Evolutionary conservation across 768 basidiomycete genomes (phyloP).

Genomic region (Dentipellis sp.): DNA sequence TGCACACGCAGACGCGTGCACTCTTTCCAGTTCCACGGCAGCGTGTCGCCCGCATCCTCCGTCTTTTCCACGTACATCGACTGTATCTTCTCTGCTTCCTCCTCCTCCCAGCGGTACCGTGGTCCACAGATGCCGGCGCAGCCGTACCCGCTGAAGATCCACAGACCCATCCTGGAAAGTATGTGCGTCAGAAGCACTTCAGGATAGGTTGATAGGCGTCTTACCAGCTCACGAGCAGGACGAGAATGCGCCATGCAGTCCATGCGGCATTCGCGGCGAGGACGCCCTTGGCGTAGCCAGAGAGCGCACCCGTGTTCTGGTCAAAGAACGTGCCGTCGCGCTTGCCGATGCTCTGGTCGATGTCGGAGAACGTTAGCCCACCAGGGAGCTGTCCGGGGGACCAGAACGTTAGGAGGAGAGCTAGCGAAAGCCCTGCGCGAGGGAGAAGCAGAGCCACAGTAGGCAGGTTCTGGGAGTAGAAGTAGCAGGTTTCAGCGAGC

Average conservation of each 20-base stretch:
- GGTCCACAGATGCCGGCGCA: constrained; percentile 83
- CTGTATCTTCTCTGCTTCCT: constrained; percentile 52
- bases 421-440: constrained; percentile 66
- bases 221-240: constrained; percentile 66
- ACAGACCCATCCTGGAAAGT: constrained; percentile 56
- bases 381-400: constrained; percentile 31
- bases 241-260: constrained; percentile 66
- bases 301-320: constrained; percentile 51
- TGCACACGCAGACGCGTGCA: constrained; percentile 61
- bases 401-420: constrained; percentile 61
- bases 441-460: constrained; percentile 78
- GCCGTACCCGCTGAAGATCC: constrained; percentile 67
- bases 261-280: constrained; percentile 74
- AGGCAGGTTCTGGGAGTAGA: constrained; percentile 78
- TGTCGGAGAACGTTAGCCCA: constrained; percentile 36
- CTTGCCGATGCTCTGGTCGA: constrained; percentile 29
- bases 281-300: constrained; percentile 69
- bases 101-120: constrained; percentile 78
- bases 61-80: constrained; percentile 41
- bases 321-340: constrained; percentile 76
- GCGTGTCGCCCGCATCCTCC: constrained; percentile 31
- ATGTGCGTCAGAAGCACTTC: neutral
- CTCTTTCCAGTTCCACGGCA: constrained; percentile 78
- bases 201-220: constrained; percentile 13
- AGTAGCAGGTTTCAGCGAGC: constrained; percentile 78